Base-by-base conservation (phyloP, 495 filamentous ascomycete species). In the Articulospora tetracladia region DNA sequence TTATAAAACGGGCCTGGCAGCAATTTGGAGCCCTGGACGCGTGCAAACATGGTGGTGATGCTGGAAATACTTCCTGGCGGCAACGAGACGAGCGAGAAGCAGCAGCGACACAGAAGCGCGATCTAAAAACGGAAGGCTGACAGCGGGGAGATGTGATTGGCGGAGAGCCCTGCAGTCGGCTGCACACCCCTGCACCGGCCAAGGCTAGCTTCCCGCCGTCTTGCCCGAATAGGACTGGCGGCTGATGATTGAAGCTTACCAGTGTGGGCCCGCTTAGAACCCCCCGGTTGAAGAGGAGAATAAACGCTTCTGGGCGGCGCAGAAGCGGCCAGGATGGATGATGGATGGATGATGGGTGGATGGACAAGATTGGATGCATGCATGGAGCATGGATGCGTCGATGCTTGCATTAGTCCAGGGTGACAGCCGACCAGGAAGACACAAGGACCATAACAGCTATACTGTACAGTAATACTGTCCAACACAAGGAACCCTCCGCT, bases 1-100 rank as follows among this genome's bases (percentile, higher is more conserved):
- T 58, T 58, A 58, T 58, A 58, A 50, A 50, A 50, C 24, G 47
- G 2, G 23, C 7, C 20, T 50, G 47, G 4, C 4, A 3, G 47
- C 47, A 50, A 50, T 50, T 17, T 50, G 19, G 7, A 50, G 17
- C 4, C 7, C 39, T 44, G 10, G 39, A 44, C 10, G 8, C 39
- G 11, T 44, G 39, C 17, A 19, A 12, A n/a, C n/a, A 3, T 44
- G 15, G 4, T 44, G 39, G 4, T 3, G 11, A n/a, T 44, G 3
- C 39, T 19, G 39, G 10, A 44, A 44, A 44, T 44, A 44, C 39
- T 15, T 32, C 39, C 10, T 44, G 39, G 39, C 39, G 39, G 39
- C 39, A 44, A 44, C 7, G 11, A 44, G 39, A 11, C 3, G 39
- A 12, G 39, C 3, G 39, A 8, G 39, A n/a, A 44, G 39, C n/a